phyloP scores from a whole-genome alignment of 768 basidiomycete species.

The Jaapia argillacea region DNA sequence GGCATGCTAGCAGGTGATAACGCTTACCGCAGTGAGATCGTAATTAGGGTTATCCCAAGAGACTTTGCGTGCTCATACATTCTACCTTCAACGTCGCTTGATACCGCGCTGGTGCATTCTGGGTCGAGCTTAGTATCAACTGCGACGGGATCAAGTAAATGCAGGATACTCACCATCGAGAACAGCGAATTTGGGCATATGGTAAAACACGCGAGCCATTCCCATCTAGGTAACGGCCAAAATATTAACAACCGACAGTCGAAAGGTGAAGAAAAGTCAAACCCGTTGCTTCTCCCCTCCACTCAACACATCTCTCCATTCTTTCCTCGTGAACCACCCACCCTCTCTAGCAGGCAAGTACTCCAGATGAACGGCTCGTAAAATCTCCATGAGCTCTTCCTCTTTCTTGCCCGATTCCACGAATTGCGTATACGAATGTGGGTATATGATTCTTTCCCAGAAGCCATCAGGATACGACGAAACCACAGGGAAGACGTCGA shows the following conservation, averaged over 20 bases:
- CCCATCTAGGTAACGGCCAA: constrained; percentile 50
- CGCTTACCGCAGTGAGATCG: constrained; percentile 74
- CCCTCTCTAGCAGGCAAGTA: constrained; percentile 86
- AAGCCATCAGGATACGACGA: background rate
- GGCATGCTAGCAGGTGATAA: background rate
- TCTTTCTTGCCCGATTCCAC: constrained; percentile 47
- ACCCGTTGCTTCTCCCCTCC: constrained; percentile 96
- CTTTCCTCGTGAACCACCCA: constrained; percentile 82
- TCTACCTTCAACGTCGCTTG: constrained; percentile 88
- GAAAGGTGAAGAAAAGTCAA: constrained; percentile 12
- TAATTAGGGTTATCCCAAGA: constrained; percentile 85
- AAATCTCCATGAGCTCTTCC: constrained; percentile 62
- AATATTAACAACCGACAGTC: constrained; percentile 1
- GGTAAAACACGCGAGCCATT: constrained; percentile 89
- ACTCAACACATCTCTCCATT: constrained; percentile 93
- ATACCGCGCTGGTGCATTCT: constrained; percentile 96
- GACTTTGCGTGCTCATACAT: constrained; percentile 94
- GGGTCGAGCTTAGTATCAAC: constrained; percentile 1
- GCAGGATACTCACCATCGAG: constrained; percentile 57
- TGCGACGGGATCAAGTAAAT: background rate
- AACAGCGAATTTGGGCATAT: constrained; percentile 72
- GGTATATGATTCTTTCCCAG: constrained; percentile 64
- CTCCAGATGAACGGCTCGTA: constrained; percentile 73
- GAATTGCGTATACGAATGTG: constrained; percentile 74
- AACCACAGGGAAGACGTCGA: background rate